Conservation (phyloP, 139 green algal species). For the Dunaliella primolecta region DNA sequence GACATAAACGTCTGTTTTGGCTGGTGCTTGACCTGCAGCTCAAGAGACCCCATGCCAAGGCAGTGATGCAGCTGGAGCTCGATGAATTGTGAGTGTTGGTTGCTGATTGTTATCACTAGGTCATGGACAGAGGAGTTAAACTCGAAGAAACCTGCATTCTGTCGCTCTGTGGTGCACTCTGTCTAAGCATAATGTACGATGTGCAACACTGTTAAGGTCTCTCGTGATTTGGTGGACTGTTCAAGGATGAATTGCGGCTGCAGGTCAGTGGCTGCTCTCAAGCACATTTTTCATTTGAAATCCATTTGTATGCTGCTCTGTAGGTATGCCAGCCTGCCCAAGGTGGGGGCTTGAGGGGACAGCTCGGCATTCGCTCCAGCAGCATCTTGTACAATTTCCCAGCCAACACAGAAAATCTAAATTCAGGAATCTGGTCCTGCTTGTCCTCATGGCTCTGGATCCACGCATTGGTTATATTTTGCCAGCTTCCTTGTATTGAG, state of each 20-base stretch:
- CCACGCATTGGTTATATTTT: background rate
- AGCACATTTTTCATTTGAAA: too few relatives aligned
- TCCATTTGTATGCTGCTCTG: too few relatives aligned
- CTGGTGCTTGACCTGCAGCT: too few relatives aligned
- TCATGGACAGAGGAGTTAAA: background rate
- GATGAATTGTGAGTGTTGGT: conserved; percentile 50
- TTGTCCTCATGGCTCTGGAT: background rate
- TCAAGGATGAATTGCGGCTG: background rate
- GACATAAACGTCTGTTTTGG: too few relatives aligned
- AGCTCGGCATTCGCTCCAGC: too few relatives aligned
- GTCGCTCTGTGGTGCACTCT: background rate
- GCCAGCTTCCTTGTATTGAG: background rate
- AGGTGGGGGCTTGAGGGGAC: too few relatives aligned
- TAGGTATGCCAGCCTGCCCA: background rate
- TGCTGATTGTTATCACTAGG: background rate
- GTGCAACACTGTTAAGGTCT: background rate
- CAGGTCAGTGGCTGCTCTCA: too few relatives aligned
- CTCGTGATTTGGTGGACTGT: background rate
- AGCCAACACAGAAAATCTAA: background rate
- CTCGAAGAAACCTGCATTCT: background rate
- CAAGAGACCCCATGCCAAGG: conserved; percentile 52
- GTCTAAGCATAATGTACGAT: background rate
- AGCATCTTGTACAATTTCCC: too few relatives aligned
- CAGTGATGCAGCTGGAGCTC: conserved; percentile 41
- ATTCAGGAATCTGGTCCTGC: background rate